phyloP scores from a whole-genome alignment of 2,329 filamentous ascomycete species.

The Raffaelea ambrosiae region DNA sequence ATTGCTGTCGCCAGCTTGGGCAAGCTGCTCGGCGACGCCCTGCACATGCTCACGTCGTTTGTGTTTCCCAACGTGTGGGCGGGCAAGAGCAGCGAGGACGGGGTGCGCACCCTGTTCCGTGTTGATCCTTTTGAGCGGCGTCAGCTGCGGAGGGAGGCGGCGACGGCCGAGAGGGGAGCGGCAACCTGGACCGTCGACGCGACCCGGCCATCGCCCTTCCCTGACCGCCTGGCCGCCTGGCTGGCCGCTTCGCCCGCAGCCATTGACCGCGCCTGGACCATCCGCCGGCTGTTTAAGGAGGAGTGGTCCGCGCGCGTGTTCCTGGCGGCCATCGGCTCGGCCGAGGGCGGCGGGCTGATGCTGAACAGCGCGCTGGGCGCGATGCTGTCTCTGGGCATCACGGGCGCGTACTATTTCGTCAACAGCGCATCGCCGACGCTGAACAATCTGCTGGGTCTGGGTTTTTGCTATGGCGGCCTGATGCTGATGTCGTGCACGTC shows the following conservation, averaged over 20 bases:
- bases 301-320: slow-evolving; percentile 42
- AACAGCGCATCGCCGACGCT: slow-evolving; percentile 37
- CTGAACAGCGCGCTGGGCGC: slow-evolving; percentile 50
- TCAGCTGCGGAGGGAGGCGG: not conserved
- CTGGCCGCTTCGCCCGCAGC: slow-evolving; percentile 16
- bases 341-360: slow-evolving; percentile 39
- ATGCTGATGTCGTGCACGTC: slow-evolving; percentile 83
- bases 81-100: slow-evolving; percentile 24
- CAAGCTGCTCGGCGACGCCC: slow-evolving; percentile 62
- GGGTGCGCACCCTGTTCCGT: too few species aligned
- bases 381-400: slow-evolving; percentile 42
- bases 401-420: slow-evolving; percentile 60
- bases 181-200: slow-evolving; percentile 24
- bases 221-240: slow-evolving; percentile 26
- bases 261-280: slow-evolving; percentile 43
- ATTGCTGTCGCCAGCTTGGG: slow-evolving; percentile 72
- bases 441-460: slow-evolving; percentile 80
- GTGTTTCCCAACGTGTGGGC: slow-evolving; percentile 67
- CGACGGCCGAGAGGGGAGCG: slow-evolving; percentile 1
- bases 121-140: slow-evolving; percentile 12
- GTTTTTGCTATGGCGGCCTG: slow-evolving; percentile 75
- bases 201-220: slow-evolving; percentile 24
- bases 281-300: slow-evolving; percentile 40
- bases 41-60: slow-evolving; percentile 57
- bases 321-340: slow-evolving; percentile 41